Evolutionary conservation across 116 monocot species (phyloP), one percentile per base, ranked within the genome.

Genomic region (Iris pallida): DNA sequence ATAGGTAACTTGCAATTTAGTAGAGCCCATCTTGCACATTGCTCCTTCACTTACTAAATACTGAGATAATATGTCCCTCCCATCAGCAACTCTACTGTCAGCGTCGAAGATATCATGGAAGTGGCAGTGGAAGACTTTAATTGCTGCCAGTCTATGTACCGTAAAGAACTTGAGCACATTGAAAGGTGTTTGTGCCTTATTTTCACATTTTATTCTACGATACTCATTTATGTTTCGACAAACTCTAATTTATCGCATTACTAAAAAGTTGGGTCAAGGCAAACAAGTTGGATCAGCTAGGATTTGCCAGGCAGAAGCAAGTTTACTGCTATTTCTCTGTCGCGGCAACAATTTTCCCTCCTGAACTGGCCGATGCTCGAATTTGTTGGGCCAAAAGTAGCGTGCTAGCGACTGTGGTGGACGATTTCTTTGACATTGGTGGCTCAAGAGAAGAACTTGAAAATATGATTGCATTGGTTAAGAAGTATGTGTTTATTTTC

Each of bases 351-450:
- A 60, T 87, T 71, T 92, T 83, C 49, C 61, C 77, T 17, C 67
- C 85, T 59, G 81, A 97, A 65, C 55, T 83, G 49, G 69, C 81
- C 49, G 80, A 81, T 74, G 92, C 81, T 77, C 89, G 92, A 53
- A 73, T 85, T 16, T 74, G 73, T 59, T 92, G 87, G 89, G 86
- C 90, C 7, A 89, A 92, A 82, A 85, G 80, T 75, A 69, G 65
- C 9, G 79, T 90, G 19, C 83, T 97, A 14, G 78, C 76, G 5
- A 97, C 90, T 16, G 68, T 97, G 0, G 72, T 92, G 66, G 96
- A 97, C 80, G 96, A 97, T 72, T 90, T 97, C 78, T 97, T 97
- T 71, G 96, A 97, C 55, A 20, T 81, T 68, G 91, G 87, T 46
- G 89, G 96, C 61, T 92, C 90, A n/a, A 63, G 42, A 57, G 85